A percentile compares a stretch with the other conserved stretches of the same genome.
phyloP scores from a whole-genome alignment of 2,329 filamentous ascomycete species.

The Aureobasidium sp. region DNA sequence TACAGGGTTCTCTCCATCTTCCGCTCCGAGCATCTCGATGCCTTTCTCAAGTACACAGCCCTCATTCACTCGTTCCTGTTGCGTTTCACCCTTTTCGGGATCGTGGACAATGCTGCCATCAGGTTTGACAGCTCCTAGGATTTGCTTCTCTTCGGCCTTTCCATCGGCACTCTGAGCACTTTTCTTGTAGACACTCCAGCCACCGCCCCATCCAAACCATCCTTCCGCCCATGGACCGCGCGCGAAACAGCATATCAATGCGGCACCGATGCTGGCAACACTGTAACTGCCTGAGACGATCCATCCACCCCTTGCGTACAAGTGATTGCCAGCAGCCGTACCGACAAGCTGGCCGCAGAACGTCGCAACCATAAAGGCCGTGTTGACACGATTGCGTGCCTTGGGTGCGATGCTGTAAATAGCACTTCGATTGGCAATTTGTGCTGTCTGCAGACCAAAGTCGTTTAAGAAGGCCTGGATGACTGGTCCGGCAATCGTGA shows the following conservation, averaged over 20 bases:
- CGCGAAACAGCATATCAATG: constrained; percentile 38
- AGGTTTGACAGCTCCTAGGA: neutral
- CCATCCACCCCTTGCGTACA: constrained; percentile 54
- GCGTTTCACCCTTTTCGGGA: neutral
- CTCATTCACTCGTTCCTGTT: constrained; percentile 23
- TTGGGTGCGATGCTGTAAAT: constrained; percentile 67
- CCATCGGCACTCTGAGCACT: constrained; percentile 35
- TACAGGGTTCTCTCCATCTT: constrained; percentile 18
- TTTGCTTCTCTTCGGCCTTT: constrained; percentile 22
- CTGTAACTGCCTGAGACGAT: constrained; percentile 49
- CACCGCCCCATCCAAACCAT: constrained; percentile 57
- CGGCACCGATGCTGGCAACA: constrained; percentile 47
- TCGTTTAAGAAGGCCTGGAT: constrained; percentile 66
- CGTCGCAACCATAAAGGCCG: constrained; percentile 70
- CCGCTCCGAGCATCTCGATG: constrained; percentile 24
- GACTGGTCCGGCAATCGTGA: constrained; percentile 63
- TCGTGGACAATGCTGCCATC: neutral
- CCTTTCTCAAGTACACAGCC: constrained; percentile 22
- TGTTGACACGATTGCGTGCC: constrained; percentile 69
- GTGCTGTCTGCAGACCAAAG: constrained; percentile 63
- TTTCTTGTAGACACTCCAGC: constrained; percentile 45
- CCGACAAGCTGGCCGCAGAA: constrained; percentile 73
- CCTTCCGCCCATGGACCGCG: constrained; percentile 51
- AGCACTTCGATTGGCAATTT: constrained; percentile 64
- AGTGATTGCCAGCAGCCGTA: constrained; percentile 44